These are phyloP conservation scores for Syncephalastrum racemosum DNA, from an alignment of 371 early-diverging fungal genomes.

Conservation along the genomic window DNA sequence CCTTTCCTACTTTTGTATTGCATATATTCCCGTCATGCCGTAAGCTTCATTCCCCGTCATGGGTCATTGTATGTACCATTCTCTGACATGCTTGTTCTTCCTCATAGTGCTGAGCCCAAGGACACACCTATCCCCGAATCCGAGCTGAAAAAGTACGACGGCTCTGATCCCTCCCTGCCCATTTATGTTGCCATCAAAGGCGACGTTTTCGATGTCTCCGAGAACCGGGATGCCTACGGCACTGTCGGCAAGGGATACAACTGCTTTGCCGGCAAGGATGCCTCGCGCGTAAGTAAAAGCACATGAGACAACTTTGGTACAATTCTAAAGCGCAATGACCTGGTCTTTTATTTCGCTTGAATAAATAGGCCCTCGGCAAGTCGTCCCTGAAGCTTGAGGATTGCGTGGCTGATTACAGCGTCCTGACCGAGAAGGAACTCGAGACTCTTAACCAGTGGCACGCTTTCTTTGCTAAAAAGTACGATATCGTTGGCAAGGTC, in stretches of 20 bases:
- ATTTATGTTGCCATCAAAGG: slow-evolving; percentile 87
- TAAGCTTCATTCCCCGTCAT: too few relatives aligned
- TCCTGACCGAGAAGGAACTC: slow-evolving; percentile 65
- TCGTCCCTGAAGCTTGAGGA: slow-evolving; percentile 75
- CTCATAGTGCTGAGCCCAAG: slow-evolving; percentile 48
- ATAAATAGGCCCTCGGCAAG: slow-evolving; percentile 72
- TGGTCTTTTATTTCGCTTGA: background rate
- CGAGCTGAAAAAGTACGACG: slow-evolving; percentile 73
- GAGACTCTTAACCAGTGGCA: slow-evolving; percentile 80
- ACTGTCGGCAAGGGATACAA: slow-evolving; percentile 62
- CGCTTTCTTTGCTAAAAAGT: slow-evolving; percentile 73
- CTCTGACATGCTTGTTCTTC: background rate
- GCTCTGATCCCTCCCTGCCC: slow-evolving; percentile 61
- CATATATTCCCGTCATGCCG: too few relatives aligned
- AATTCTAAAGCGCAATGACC: background rate
- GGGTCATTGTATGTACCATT: too few relatives aligned
- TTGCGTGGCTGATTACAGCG: slow-evolving; percentile 69
- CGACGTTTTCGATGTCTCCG: slow-evolving; percentile 77
- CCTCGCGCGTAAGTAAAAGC: slow-evolving; percentile 55
- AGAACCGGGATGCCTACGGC: slow-evolving; percentile 68
- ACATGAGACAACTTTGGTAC: background rate
- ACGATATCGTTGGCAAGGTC: slow-evolving; percentile 71
- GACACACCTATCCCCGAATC: slow-evolving; percentile 53
- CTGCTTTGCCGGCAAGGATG: slow-evolving; percentile 82
- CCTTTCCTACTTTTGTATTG: too few relatives aligned